Conservation (phyloP, 163 green algal species). For the Chlorella variabilis region DNA sequence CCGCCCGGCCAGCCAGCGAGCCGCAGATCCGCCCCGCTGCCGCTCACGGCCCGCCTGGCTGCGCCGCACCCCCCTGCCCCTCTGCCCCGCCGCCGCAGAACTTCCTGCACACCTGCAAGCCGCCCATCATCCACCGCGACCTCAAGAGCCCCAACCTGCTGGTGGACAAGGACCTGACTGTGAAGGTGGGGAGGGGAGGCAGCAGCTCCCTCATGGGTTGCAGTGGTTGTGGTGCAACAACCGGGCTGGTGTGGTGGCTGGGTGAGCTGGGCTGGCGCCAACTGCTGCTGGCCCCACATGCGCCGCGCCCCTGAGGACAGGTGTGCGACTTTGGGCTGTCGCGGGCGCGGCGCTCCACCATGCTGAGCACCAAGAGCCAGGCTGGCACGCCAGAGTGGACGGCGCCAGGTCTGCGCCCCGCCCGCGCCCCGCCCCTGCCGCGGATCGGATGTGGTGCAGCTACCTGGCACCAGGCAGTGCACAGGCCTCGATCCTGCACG, state of each 20-base stretch:
- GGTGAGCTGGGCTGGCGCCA: too few relatives aligned
- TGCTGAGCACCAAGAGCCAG: slow-evolving; percentile 72
- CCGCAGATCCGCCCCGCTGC: too few relatives aligned
- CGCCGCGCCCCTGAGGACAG: too few relatives aligned
- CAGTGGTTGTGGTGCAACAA: neutral
- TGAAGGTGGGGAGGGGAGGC: slow-evolving; percentile 77
- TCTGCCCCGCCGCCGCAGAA: slow-evolving; percentile 14
- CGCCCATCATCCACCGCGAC: slow-evolving; percentile 76
- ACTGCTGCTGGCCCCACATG: neutral
- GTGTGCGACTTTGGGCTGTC: slow-evolving; percentile 93
- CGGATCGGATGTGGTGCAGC: too few relatives aligned
- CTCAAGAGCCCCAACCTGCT: slow-evolving; percentile 87
- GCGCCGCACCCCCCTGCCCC: neutral
- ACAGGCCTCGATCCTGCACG: too few relatives aligned
- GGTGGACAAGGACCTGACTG: slow-evolving; percentile 88
- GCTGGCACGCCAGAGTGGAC: slow-evolving; percentile 87
- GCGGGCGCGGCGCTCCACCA: slow-evolving; percentile 75
- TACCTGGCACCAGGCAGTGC: too few relatives aligned
- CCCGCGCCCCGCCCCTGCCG: neutral
- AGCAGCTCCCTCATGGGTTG: neutral
- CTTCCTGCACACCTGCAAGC: slow-evolving; percentile 58
- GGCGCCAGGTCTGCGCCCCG: slow-evolving; percentile 67
- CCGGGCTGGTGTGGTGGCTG: too few relatives aligned
- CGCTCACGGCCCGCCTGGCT: neutral
- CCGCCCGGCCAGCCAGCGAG: too few relatives aligned